phyloP scores from a whole-genome alignment of 225 moss, liverwort and hornwort genomes.

The Sphagnum tenellum region DNA sequence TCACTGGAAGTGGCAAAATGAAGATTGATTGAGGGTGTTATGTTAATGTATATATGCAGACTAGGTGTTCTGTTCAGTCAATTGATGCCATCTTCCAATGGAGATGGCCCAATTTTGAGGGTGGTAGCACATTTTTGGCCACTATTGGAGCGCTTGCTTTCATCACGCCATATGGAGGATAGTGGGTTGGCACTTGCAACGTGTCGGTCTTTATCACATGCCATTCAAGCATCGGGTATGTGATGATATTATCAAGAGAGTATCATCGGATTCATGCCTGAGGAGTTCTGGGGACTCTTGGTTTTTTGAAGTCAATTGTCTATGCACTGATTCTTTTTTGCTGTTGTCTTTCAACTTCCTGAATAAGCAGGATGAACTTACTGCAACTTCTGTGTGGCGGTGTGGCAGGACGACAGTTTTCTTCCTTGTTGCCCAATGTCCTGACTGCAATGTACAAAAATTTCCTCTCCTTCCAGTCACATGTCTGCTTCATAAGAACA shows the following conservation, averaged over 20 bases:
- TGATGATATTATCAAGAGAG: no score
- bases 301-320: no score
- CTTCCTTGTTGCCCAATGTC: conserved; percentile 63
- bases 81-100: conserved; percentile 50
- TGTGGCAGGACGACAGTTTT: conserved; percentile 61
- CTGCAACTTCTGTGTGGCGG: conserved; percentile 1
- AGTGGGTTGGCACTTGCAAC: conserved; percentile 72
- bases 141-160: conserved; percentile 68
- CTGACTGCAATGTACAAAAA: conserved; percentile 71
- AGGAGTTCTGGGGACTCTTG: no score
- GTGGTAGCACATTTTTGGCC: conserved; percentile 95
- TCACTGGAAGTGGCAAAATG: no score
- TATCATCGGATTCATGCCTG: no score
- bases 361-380: neutral
- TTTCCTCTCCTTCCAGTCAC: conserved; percentile 69
- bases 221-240: conserved; percentile 87
- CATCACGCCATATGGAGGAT: conserved; percentile 83
- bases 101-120: conserved; percentile 74
- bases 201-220: conserved; percentile 81
- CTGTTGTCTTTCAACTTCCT: no score
- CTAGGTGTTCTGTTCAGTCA: conserved; percentile 79
- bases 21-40: neutral
- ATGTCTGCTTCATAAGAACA: conserved; percentile 89
- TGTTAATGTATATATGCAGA: conserved; percentile 22
- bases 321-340: no score